phyloP scores from a whole-genome alignment of 2,329 filamentous ascomycete genomes.

The Aspergillus tanneri region DNA sequence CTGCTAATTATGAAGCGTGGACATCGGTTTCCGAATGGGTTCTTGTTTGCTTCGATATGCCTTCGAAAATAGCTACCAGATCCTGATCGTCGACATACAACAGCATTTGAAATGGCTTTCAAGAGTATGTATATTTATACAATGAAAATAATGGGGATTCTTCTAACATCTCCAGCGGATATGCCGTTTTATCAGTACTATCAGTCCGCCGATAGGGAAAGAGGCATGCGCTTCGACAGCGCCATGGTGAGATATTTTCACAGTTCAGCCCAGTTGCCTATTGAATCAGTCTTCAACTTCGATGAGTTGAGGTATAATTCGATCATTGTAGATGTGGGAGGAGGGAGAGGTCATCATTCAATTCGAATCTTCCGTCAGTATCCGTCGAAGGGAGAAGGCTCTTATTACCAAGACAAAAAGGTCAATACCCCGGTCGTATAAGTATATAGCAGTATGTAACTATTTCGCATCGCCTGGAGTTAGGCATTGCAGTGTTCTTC shows the following conservation, averaged over 20 bases:
- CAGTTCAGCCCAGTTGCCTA: background rate
- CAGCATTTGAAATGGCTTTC: background rate
- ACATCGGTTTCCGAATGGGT: background rate
- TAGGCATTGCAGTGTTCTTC: background rate
- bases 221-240: background rate
- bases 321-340: background rate
- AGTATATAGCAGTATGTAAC: conserved; percentile 2
- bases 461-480: background rate
- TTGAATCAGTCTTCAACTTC: background rate
- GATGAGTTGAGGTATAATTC: background rate
- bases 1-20: background rate
- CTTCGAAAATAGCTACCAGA: background rate
- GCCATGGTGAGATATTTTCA: background rate
- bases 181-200: background rate
- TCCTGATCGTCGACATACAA: background rate
- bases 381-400: too few species aligned
- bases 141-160: background rate
- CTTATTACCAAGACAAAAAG: background rate
- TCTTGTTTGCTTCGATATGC: background rate
- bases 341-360: background rate
- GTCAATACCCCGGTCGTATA: background rate
- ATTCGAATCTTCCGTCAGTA: too few species aligned
- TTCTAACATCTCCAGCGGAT: too few species aligned
- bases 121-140: too few species aligned
- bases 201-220: background rate